Percentiles rank a stretch among this genome's conserved stretches.
phyloP scores from a whole-genome alignment of 306 rosid species.

The Glycine soja region DNA sequence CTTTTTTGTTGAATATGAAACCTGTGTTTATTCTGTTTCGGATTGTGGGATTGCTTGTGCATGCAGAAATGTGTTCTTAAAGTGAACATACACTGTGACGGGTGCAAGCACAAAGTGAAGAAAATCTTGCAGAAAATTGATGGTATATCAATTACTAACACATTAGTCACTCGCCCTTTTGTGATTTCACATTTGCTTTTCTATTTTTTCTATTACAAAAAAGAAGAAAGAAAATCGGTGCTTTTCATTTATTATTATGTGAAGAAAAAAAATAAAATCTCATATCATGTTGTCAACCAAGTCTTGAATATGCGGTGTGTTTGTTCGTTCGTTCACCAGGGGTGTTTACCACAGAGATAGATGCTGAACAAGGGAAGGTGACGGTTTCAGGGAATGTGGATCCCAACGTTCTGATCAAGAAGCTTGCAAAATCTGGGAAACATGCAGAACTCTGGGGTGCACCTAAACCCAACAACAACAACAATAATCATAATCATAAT shows the following conservation, averaged over 20 bases:
- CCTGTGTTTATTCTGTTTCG: slow-evolving; percentile 46
- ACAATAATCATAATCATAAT: slow-evolving; percentile 4
- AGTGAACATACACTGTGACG: slow-evolving; percentile 98
- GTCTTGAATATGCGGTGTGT: slow-evolving; percentile 16
- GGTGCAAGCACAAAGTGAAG: slow-evolving; percentile 94
- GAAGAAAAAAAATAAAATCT: not conserved
- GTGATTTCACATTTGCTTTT: not conserved
- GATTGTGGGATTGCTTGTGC: slow-evolving; percentile 57
- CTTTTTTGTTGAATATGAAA: slow-evolving; percentile 4
- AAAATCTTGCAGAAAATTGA: slow-evolving; percentile 94
- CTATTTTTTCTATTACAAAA: not conserved
- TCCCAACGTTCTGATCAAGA: slow-evolving; percentile 82
- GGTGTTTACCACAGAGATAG: slow-evolving; percentile 84
- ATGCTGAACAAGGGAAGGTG: slow-evolving; percentile 93
- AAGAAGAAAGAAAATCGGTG: not conserved
- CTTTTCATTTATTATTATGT: not conserved
- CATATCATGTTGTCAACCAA: not conserved
- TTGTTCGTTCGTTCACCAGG: slow-evolving; percentile 54
- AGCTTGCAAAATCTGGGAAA: slow-evolving; percentile 87
- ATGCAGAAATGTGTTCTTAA: slow-evolving; percentile 93
- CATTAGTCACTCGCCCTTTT: not conserved
- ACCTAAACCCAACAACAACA: slow-evolving; percentile 57
- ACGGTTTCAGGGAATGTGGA: slow-evolving; percentile 90
- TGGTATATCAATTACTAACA: slow-evolving; percentile 53
- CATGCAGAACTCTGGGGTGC: slow-evolving; percentile 88